Evolutionary conservation across 306 rosid genomes (phyloP).

Genomic region (Dryas alaskensis): DNA sequence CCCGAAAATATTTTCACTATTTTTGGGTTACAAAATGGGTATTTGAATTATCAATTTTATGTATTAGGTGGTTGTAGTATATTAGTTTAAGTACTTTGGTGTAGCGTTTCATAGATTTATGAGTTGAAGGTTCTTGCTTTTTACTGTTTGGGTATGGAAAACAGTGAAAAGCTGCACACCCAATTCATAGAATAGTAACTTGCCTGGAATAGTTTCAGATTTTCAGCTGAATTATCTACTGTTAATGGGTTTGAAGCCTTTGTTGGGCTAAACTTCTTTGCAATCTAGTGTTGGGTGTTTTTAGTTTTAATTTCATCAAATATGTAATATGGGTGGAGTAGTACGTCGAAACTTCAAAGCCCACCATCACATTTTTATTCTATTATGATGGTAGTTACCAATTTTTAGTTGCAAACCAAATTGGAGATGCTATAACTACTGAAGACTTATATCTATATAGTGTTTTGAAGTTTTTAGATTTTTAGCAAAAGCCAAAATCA

Average conservation of each 20-base stretch:
- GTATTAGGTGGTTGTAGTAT: not conserved
- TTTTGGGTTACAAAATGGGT: not conserved
- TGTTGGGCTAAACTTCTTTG: not conserved
- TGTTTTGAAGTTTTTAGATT: not conserved
- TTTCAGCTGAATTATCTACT: not conserved
- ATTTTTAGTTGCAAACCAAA: not conserved
- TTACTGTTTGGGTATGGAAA: not conserved
- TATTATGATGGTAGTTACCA: not conserved
- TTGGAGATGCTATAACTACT: not conserved
- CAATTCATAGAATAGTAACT: not conserved
- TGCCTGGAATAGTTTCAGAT: not conserved
- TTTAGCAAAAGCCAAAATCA: not conserved
- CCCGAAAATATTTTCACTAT: not conserved
- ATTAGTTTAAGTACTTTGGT: not conserved
- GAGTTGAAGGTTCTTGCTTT: not conserved
- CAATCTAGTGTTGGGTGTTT: not conserved
- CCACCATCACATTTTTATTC: not conserved
- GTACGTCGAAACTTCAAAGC: not conserved
- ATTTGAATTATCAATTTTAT: not conserved
- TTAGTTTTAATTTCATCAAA: not conserved
- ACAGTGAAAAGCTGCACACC: not conserved
- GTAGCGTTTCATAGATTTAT: not conserved
- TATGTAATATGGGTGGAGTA: not conserved
- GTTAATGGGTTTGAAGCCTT: constrained; percentile 13
- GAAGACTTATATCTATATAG: not conserved